Evolutionary conservation across 768 basidiomycete species (phyloP), one percentile per base, ranked within the genome.

Genomic region (Tubosaeta brunneosetosa): DNA sequence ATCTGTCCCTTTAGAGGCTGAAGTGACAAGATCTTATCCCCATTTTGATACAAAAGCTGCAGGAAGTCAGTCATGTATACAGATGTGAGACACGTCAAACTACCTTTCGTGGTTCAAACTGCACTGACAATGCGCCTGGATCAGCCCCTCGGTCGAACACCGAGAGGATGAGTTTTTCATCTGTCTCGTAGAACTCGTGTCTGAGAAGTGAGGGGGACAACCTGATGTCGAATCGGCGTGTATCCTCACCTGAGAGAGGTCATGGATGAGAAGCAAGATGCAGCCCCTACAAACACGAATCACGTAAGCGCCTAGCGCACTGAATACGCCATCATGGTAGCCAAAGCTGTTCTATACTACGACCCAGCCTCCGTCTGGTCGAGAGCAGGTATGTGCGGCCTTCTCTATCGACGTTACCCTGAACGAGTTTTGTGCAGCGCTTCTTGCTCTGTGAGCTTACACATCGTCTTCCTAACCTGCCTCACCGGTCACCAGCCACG

Each of bases 151-250:
- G 81, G 71, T 93, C 85, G 62, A 91, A 92, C 62, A 93, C 74
- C 50, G 87, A 85, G 61, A 93, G 66, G 17, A 74, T 86, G 50
- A 91, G 65, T 56, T 65, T 76, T 54, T 91, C 87, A 59, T 92
- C 90, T 12, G 84, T 87, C 71, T 93, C 91, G 69, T 92, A 93
- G 68, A 87, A 93, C 67, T 91, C 89, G 73, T 92, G 84, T 68
- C 89, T 91, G 27, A 34, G 27, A 22, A 38, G 47, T 58, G 11
- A 49, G 50, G 16, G 9, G 13, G 36, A 44, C 2, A 3, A 19
- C 25, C 12, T 6, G 29, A 26, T 19, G 32, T 31, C 12, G 8
- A 16, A 3, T 12, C 17, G 3, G 6, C 36, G 29, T 16, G n/a
- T 29, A 14, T 25, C 11, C 61, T 19, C 60, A 68, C 69, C 69